Evolutionary conservation across 2,329 filamentous ascomycete species (phyloP), one percentile per base, ranked within the genome.

Genomic region (Peltaster fructicola): DNA sequence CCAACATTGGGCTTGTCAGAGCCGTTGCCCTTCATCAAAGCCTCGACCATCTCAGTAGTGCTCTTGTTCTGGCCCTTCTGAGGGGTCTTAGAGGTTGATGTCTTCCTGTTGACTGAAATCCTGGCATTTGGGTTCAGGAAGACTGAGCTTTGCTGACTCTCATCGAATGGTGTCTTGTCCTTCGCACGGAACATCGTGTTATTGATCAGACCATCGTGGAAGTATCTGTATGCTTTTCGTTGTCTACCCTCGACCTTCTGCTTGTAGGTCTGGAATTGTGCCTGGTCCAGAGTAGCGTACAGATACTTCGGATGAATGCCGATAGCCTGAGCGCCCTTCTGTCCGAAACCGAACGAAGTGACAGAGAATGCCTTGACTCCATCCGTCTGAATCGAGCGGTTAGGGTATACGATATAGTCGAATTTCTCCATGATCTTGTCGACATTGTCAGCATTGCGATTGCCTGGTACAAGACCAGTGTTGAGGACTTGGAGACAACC

Each of bases 361-460:
- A 98, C 81, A 1, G 82, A 92, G 67, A 98, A 95, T 8, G 88
- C 90, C 61, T 95, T 98, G 63, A 98, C 66, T 35, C 88, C 88
- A 45, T 98, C 88, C 6, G 88, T 98, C 61, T 98, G 88, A 41
- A 98, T 84, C 52, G 72, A 78, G 43, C 79, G 78, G 57, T 78
- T 92, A 22, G 88, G 88, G 57, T 93, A 98, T 36, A 95, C 80
- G 40, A 98, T 91, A 59, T 92, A 78, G 51, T 98, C 88, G 41
- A 88, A 98, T 51, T 93, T 69, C 65, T 95, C 85, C 78, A 98
- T 90, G 40, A 84, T 65, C 49, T 84, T 71, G 50, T 98, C 88
- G 27, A 98, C 73, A 40, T 98, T 98, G 61, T 98, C 88, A 25
- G 88, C 88, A 43, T 98, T 98, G 45, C 84, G 77, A 61, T 98